Evolutionary conservation across 371 early-diverging fungal genomes (phyloP), one percentile per base, ranked within the genome.

Genomic region (Choanephora cucurbitarum): DNA sequence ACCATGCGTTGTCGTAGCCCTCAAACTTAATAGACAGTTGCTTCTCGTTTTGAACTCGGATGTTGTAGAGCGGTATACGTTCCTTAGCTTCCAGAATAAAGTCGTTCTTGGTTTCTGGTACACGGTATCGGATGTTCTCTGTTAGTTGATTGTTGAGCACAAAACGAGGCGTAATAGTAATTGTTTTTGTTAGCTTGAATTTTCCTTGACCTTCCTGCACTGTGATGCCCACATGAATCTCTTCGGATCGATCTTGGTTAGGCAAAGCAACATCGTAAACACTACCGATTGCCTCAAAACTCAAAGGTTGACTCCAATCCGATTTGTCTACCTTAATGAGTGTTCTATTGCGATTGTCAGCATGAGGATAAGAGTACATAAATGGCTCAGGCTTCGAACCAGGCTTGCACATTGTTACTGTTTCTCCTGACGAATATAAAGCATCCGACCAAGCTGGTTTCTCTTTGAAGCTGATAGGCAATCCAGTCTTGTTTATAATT

Each of bases 251-350:
- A 11, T 72, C 67, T 11, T 70, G 41, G 6, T 83, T 80, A 9
- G 88, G 87, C 11, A 96, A 69, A 7, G 81, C 72, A 1, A 96
- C 82, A 49, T 91, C 94, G 56, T 88, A 85, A 3, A 86, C 81
- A 57, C 90, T 91, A 13, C 97, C 97, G 44, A 96, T 91, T 1
- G 96, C 95, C 58, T 97, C 98, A 57, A 98, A 96, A 72, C 95
- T 95, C 49, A 96, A 62, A 0, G 94, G 94, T 66, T 89, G 66
- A 72, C 96, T 96, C 96, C 95, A 96, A 0, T 94, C 93, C 0
- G 95, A 90, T 33, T 83, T 80, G 2, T 76, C 81, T 1, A 90
- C 84, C 62, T 91, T 84, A 32, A 97, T 80, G 48, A 91, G 62
- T 0, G 92, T 87, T 23, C 97, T 79, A 66, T 93, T 95, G 13